Evolutionary conservation across 208 protist genomes (phyloP).

Genomic region (Wallacemonas collosoma): DNA sequence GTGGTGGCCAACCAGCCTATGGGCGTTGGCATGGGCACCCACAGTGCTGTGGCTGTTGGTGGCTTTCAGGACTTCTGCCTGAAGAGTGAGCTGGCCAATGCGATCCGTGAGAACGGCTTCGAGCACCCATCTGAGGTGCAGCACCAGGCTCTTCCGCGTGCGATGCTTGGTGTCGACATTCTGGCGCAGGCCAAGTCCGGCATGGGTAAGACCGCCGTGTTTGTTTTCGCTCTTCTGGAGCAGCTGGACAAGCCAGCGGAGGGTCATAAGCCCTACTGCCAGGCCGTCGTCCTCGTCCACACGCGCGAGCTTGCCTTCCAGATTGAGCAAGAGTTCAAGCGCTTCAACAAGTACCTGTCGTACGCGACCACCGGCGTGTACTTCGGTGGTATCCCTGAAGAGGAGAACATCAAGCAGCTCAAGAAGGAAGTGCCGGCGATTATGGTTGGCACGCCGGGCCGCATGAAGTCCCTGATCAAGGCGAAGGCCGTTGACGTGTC

Average conservation of each 20-base stretch:
- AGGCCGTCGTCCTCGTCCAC: constrained; percentile 95
- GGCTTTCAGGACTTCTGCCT: constrained; percentile 99
- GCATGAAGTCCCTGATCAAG: constrained; percentile 93
- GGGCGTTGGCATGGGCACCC: constrained; percentile 81
- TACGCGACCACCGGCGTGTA: constrained; percentile 95
- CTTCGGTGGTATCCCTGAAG: constrained; percentile 96
- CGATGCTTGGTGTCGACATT: constrained; percentile 98
- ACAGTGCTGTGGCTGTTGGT: constrained; percentile 91
- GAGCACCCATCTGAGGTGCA: constrained; percentile 97
- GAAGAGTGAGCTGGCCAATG: constrained; percentile 98
- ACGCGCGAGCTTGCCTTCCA: constrained; percentile 99
- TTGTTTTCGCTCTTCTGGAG: constrained; percentile 98
- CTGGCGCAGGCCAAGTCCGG: constrained; percentile 99
- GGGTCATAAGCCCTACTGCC: constrained; percentile 82
- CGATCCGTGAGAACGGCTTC: constrained; percentile 96
- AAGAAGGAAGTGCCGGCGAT: constrained; percentile 95
- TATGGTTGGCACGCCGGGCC: constrained; percentile 98
- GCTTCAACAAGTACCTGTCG: constrained; percentile 97
- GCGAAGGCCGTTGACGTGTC: constrained; percentile 93
- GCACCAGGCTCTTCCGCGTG: constrained; percentile 98
- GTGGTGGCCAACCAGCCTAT: constrained; percentile 68
- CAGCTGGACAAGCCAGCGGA: constrained; percentile 93
- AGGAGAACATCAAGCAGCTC: constrained; percentile 86
- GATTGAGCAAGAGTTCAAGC: constrained; percentile 98
- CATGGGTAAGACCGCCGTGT: constrained; percentile 99